Percentiles rank a stretch among this genome's conserved stretches.
Conservation (phyloP, 345 rosid species). For the Acer negundo region DNA sequence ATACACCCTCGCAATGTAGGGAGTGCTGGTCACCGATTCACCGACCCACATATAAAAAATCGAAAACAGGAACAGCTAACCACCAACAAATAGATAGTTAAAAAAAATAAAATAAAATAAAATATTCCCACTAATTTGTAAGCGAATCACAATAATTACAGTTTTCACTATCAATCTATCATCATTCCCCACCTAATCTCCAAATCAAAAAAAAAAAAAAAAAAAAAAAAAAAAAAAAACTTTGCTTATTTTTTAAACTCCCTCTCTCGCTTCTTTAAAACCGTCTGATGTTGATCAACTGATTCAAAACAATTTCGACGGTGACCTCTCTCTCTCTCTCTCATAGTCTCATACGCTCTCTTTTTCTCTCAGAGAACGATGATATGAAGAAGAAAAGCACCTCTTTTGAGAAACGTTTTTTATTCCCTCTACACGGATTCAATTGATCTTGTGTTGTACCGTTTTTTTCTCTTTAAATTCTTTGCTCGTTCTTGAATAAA, state of each 20-base stretch:
- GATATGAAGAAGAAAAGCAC: slow-evolving; percentile 19
- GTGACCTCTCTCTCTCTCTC: slow-evolving; percentile 19
- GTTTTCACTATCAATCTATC: slow-evolving; percentile 9
- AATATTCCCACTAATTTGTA: not conserved
- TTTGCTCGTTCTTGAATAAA: slow-evolving; percentile 18
- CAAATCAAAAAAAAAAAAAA: not conserved
- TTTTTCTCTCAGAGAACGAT: not conserved
- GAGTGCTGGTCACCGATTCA: not conserved
- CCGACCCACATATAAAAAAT: not conserved
- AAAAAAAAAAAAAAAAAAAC: too few species aligned
- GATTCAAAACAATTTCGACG: slow-evolving; percentile 23
- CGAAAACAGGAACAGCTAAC: slow-evolving; percentile 12
- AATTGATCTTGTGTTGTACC: not conserved
- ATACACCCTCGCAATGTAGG: not conserved
- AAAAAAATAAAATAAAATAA: not conserved
- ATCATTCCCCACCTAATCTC: slow-evolving; percentile 32
- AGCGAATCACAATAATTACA: slow-evolving; percentile 17
- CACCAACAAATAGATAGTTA: slow-evolving; percentile 11
- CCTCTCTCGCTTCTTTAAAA: slow-evolving; percentile 17
- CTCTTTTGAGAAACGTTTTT: not conserved
- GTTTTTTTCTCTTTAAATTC: slow-evolving; percentile 5
- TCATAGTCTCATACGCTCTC: slow-evolving; percentile 1
- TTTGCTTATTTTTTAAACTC: slow-evolving; percentile 11
- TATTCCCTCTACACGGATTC: slow-evolving; percentile 3
- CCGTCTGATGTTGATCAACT: slow-evolving; percentile 37